phyloP scores from a whole-genome alignment of 176 grass and related monocot species.

The Elymus sibiricus region DNA sequence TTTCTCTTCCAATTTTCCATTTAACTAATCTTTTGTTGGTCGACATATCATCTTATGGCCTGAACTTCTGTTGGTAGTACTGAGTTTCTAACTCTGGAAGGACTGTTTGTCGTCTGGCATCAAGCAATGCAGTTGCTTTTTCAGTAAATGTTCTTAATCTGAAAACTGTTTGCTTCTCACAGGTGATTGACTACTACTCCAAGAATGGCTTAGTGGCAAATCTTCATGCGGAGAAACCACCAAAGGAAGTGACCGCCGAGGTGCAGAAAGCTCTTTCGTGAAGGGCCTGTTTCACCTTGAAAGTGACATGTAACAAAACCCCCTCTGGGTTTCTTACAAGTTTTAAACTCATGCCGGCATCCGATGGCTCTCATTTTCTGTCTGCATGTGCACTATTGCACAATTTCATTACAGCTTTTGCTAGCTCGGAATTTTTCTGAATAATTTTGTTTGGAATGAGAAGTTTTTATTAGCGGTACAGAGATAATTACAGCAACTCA shows the following conservation, averaged over 20 bases:
- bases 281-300: conserved; percentile 13
- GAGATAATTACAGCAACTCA: no score
- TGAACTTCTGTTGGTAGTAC: no score
- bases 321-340: conserved; percentile 15
- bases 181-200: conserved; percentile 91
- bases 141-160: conserved; percentile 11
- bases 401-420: conserved; percentile 33
- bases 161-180: conserved; percentile 1
- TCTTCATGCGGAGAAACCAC: conserved; percentile 82
- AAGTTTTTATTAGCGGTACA: no score
- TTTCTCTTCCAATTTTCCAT: neutral
- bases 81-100: neutral
- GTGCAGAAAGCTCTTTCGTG: conserved; percentile 78
- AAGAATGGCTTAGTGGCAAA: conserved; percentile 74
- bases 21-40: neutral
- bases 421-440: neutral
- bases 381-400: neutral
- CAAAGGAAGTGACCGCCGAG: conserved; percentile 66
- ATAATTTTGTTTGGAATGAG: no score
- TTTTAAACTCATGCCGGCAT: conserved; percentile 33
- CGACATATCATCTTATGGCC: neutral
- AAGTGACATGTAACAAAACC: conserved; percentile 30
- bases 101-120: neutral
- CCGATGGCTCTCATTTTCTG: conserved; percentile 23
- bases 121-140: neutral